phyloP scores from a whole-genome alignment of 2,329 filamentous ascomycete genomes.

The Sarocladium kiliense region DNA sequence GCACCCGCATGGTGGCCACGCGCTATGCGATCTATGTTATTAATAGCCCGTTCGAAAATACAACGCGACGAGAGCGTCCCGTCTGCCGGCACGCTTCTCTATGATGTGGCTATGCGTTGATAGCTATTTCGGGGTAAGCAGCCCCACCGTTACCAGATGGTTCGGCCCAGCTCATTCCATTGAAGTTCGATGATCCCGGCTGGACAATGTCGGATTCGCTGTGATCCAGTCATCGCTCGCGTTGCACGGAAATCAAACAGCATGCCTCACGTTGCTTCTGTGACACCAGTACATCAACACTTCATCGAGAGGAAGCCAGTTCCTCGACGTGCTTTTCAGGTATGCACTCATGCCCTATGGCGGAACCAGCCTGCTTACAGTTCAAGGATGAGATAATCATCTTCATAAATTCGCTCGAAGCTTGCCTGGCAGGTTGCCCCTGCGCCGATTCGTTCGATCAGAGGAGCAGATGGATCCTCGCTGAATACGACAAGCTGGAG shows the following conservation, averaged over 20 bases:
- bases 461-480: neutral
- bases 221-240: neutral
- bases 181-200: neutral
- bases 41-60: neutral
- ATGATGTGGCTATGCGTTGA: neutral
- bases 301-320: neutral
- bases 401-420: neutral
- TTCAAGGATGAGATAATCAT: neutral
- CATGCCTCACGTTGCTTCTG: neutral
- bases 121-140: neutral
- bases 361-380: neutral
- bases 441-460: neutral
- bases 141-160: neutral
- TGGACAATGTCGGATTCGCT: neutral
- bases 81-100: neutral
- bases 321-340: neutral
- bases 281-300: neutral
- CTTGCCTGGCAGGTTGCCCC: neutral
- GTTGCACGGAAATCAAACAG: neutral
- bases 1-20: neutral
- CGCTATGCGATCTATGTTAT: neutral
- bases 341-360: neutral
- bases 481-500: neutral
- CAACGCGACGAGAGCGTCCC: neutral
- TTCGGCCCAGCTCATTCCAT: neutral